Percentiles rank a stretch among this genome's conserved stretches.
Evolutionary conservation across 1,284 basidiomycete genomes (phyloP).

Genomic region (Fomitopsis betulina): DNA sequence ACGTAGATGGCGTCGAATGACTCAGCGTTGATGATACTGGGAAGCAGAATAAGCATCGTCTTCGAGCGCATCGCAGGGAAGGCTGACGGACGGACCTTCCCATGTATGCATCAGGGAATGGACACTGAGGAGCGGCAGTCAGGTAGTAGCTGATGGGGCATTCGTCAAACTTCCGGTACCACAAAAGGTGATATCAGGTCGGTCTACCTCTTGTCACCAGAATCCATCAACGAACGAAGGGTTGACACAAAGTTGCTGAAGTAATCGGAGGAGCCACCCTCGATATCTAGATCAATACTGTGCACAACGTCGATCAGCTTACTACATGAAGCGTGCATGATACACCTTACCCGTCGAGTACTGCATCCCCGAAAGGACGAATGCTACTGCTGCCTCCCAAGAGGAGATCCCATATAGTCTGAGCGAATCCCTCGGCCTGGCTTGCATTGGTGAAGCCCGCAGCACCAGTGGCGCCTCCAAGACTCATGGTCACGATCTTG

Average conservation of each 20-base stretch:
- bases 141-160: conserved; percentile 47
- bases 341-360: conserved; percentile 55
- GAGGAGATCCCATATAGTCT: conserved; percentile 63
- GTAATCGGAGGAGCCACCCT: conserved; percentile 48
- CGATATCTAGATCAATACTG: conserved; percentile 64
- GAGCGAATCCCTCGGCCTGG: conserved; percentile 47
- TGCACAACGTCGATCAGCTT: neutral
- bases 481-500: conserved; percentile 60
- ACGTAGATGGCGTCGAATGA: conserved; percentile 62
- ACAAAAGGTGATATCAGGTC: neutral
- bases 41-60: neutral
- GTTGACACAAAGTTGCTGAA: conserved; percentile 51
- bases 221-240: conserved; percentile 41
- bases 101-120: conserved; percentile 56
- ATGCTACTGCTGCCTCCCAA: conserved; percentile 52
- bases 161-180: neutral
- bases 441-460: conserved; percentile 48
- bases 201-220: conserved; percentile 46
- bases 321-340: neutral
- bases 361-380: conserved; percentile 58
- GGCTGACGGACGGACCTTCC: conserved; percentile 30
- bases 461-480: conserved; percentile 58
- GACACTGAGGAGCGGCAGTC: conserved; percentile 65
- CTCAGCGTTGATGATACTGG: conserved; percentile 45
- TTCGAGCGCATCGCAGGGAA: neutral